Base-by-base conservation (phyloP, 805 yeast species). In the Hermanozyma aechmeae region DNA sequence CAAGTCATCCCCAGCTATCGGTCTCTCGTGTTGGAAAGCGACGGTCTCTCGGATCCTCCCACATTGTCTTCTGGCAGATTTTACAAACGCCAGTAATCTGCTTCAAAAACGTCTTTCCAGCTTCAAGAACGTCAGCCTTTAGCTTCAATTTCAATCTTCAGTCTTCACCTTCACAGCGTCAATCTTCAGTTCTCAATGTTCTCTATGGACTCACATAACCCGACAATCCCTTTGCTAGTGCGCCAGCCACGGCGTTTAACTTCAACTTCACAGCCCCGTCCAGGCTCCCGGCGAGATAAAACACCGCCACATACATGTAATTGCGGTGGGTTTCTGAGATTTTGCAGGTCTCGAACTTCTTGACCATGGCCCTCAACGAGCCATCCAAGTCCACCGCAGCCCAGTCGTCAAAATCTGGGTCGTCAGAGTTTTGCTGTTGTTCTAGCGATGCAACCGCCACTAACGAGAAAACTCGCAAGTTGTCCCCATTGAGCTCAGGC, bases 241-340 rank as follows among this genome's bases (percentile, higher is more conserved):
- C 57, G n/a, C 33, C 30, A 4, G 46, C 34, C 12, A 61, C 38
- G 32, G 50, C 53, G 26, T 58, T 64, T 12, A 58, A 26, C 35
- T 55, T 53, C 32, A 51, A 44, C 33, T 60, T 61, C 24, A 66
- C 67, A 6, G 51, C 27, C 2, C 52, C 45, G 31, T 57, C 54
- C 4, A 56, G 48, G 25, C 46, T 46, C n/a, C 19, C 39, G 12
- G 34, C 33, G 7, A 41, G 34, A 38, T 59, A 62, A 37, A 61
- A 56, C 15, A 62, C 33, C 12, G 53, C 54, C 16, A 53, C 51
- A 31, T 43, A 60, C 30, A 56, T 38, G 12, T 38, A 32, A 18
- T 19, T 29, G 15, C 30, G 37, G 14, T 16, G 35, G 34, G 23
- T 24, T 21, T 32, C n/a, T 24, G 24, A 13, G 21, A 26, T 26